Evolutionary conservation across 2,329 filamentous ascomycete species (phyloP).

Genomic region (Ambrosiella xylebori): DNA sequence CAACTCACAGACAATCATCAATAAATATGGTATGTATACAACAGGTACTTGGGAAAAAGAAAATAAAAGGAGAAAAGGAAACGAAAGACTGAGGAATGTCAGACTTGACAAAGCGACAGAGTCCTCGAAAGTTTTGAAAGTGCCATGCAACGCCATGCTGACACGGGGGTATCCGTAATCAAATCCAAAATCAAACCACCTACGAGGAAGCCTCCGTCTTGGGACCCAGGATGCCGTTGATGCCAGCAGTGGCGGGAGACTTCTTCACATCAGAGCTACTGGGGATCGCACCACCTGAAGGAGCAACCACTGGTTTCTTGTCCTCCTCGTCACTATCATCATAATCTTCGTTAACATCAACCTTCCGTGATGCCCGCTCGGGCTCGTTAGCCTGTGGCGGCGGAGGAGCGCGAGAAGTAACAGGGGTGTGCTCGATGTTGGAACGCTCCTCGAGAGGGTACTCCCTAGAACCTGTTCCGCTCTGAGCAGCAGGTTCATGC

Average conservation of each 20-base stretch:
- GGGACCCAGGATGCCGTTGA: constrained; percentile 31
- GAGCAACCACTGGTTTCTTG: constrained; percentile 32
- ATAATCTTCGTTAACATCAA: constrained; percentile 96
- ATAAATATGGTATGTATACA: constrained; percentile 11
- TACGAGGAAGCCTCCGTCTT: constrained; percentile 27
- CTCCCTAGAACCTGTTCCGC: constrained; percentile 32
- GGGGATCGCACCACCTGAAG: constrained; percentile 27
- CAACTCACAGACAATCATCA: constrained; percentile 9
- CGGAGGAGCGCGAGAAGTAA: constrained; percentile 19
- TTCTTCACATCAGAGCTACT: constrained; percentile 32
- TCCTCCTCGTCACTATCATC: constrained; percentile 88
- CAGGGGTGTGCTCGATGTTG: constrained; percentile 25
- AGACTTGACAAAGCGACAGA: background rate
- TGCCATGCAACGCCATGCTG: background rate
- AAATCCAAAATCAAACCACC: constrained; percentile 9
- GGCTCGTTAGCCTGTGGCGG: constrained; percentile 43
- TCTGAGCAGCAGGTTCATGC: constrained; percentile 27
- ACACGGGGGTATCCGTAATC: background rate
- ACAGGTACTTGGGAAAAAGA: constrained; percentile 6
- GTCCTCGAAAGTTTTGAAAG: background rate
- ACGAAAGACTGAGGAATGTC: background rate
- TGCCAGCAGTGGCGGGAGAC: constrained; percentile 30
- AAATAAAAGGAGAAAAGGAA: constrained; percentile 6
- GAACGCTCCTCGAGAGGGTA: constrained; percentile 41
- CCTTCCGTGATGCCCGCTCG: constrained; percentile 68